These are phyloP conservation scores for Phytophthora brassicae DNA, from an alignment of 352 stramenopile species.

Conservation along the genomic window DNA sequence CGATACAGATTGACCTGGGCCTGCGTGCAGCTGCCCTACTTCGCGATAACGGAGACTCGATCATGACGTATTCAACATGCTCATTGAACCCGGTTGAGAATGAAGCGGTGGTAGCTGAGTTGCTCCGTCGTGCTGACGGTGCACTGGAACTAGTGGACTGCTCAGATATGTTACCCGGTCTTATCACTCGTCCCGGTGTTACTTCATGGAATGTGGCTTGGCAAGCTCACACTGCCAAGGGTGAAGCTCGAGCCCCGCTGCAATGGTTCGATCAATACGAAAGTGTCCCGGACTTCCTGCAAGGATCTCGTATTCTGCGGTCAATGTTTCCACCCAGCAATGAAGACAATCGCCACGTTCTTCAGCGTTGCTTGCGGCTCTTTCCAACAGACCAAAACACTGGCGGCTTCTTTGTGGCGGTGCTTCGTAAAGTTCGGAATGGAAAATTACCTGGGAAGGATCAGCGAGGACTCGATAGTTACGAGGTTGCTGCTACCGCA, in stretches of 20 bases:
- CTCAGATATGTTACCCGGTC: constrained; percentile 44
- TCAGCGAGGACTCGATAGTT: constrained; percentile 47
- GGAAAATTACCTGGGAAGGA: constrained; percentile 31
- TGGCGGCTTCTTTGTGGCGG: constrained; percentile 97
- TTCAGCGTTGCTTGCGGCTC: constrained; percentile 75
- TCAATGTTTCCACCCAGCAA: constrained; percentile 86
- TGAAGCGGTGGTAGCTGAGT: constrained; percentile 93
- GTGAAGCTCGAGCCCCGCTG: constrained; percentile 20
- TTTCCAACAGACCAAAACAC: constrained; percentile 98
- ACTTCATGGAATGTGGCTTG: constrained; percentile 68
- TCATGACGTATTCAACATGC: constrained; percentile 97
- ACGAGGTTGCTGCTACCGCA: constrained; percentile 41
- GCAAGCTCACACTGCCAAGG: constrained; percentile 47
- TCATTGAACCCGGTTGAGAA: constrained; percentile 98
- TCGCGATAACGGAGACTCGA: constrained; percentile 57
- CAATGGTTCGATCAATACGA: constrained; percentile 67
- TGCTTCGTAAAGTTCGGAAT: constrained; percentile 83
- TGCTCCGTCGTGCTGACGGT: constrained; percentile 88
- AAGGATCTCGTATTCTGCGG: constrained; percentile 57
- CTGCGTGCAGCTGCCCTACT: constrained; percentile 89
- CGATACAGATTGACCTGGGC: constrained; percentile 92
- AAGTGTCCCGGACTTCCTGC: constrained; percentile 51
- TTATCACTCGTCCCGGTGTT: constrained; percentile 51
- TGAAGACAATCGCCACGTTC: constrained; percentile 49
- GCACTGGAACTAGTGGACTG: constrained; percentile 90